Conservation (phyloP, 2,329 filamentous ascomycete genomes). For the Scortechinia acanthostroma region DNA sequence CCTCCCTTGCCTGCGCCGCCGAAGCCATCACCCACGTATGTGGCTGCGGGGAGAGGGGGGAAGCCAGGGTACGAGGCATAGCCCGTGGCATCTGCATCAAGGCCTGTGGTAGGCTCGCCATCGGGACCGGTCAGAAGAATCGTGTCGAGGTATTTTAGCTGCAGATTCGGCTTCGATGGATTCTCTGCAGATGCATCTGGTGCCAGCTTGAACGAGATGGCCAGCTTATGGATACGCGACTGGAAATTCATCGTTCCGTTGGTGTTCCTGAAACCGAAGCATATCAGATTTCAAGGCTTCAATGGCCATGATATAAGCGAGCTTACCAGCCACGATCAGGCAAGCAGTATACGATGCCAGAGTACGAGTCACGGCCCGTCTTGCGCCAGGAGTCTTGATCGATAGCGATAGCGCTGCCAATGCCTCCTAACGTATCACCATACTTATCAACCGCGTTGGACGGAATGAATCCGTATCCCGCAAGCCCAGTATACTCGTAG, state of each 20-base stretch:
- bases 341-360: constrained; percentile 52
- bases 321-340: constrained; percentile 62
- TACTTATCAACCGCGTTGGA: constrained; percentile 55
- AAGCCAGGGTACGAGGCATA: constrained; percentile 47
- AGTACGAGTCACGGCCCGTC: constrained; percentile 39
- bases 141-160: constrained; percentile 56
- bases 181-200: constrained; percentile 37
- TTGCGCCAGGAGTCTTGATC: constrained; percentile 51
- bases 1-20: constrained; percentile 52
- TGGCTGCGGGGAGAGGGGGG: constrained; percentile 53
- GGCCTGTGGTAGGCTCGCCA: constrained; percentile 52
- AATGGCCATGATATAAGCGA: too few relatives aligned
- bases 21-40: constrained; percentile 62
- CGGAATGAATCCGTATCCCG: constrained; percentile 57
- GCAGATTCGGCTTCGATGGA: constrained; percentile 51
- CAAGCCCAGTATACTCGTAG: constrained; percentile 61
- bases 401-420: constrained; percentile 61
- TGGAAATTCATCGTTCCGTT: constrained; percentile 65
- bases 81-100: constrained; percentile 50
- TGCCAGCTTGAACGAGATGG: constrained; percentile 46
- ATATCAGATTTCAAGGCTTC: neutral
- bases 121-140: constrained; percentile 57
- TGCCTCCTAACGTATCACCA: constrained; percentile 62
- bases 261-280: constrained; percentile 44
- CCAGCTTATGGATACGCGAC: constrained; percentile 62